These are phyloP conservation scores for Bolboschoenoplectus hybrid DNA, from an alignment of 202 grass and related monocot species.

Conservation along the genomic window DNA sequence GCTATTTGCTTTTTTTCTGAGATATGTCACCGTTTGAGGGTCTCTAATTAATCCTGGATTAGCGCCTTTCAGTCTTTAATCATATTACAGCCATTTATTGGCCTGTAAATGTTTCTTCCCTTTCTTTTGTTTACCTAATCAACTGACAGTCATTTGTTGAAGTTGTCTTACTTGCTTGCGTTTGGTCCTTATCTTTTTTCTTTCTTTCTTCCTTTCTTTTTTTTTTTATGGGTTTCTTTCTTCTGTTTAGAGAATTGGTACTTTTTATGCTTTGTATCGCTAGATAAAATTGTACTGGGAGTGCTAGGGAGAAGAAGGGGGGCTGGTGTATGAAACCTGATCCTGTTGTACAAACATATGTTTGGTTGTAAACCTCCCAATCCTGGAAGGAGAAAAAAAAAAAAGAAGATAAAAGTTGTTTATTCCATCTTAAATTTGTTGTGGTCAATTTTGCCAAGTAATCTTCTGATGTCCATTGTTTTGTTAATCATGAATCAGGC, in stretches of 20 bases:
- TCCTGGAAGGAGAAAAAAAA: conserved; percentile 33
- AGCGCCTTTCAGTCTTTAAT: conserved; percentile 49
- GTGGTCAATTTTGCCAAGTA: background rate
- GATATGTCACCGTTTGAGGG: conserved; percentile 37
- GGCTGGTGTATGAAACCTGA: conserved; percentile 34
- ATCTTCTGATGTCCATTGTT: background rate
- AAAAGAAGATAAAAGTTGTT: conserved; percentile 40
- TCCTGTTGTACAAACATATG: conserved; percentile 46
- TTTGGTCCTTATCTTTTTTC: conserved; percentile 8
- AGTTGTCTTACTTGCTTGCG: conserved; percentile 58
- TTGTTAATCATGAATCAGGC: background rate
- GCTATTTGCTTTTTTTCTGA: conserved; percentile 39
- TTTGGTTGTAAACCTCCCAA: conserved; percentile 39
- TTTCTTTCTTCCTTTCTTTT: conserved; percentile 11
- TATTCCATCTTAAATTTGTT: conserved; percentile 30
- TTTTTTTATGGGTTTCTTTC: conserved; percentile 38
- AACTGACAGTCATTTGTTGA: conserved; percentile 68
- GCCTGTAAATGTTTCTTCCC: conserved; percentile 83
- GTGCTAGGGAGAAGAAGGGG: background rate
- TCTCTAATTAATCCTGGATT: conserved; percentile 55
- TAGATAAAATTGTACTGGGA: conserved; percentile 32
- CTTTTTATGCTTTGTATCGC: conserved; percentile 23
- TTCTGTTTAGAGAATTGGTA: conserved; percentile 36
- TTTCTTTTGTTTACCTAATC: conserved; percentile 36
- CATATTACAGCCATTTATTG: conserved; percentile 59